These are phyloP conservation scores for Hypsizygus ulmarius DNA, from an alignment of 1,284 basidiomycete genomes.

Conservation along the genomic window DNA sequence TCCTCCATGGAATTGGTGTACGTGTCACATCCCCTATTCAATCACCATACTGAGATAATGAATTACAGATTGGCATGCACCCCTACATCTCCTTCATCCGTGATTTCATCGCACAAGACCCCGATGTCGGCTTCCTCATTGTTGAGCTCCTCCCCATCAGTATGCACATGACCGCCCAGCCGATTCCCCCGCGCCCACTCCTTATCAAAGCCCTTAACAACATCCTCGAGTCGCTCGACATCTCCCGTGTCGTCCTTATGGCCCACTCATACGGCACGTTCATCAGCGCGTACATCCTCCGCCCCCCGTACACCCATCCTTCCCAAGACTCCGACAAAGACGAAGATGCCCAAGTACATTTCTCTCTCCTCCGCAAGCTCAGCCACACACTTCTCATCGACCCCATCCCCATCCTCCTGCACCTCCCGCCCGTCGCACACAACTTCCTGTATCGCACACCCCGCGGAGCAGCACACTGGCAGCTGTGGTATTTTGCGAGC, in stretches of 20 bases:
- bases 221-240: conserved; percentile 43
- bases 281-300: conserved; percentile 47
- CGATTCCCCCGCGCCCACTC: conserved; percentile 36
- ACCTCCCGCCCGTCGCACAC: conserved; percentile 56
- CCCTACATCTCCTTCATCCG: conserved; percentile 52
- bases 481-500: conserved; percentile 66
- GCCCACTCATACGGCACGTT: conserved; percentile 68
- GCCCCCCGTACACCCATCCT: conserved; percentile 26
- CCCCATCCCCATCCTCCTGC: conserved; percentile 62
- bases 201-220: conserved; percentile 36
- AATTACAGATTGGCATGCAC: conserved; percentile 55
- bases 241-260: conserved; percentile 44
- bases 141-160: conserved; percentile 60
- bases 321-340: conserved; percentile 16
- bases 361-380: conserved; percentile 28
- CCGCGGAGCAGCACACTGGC: conserved; percentile 54
- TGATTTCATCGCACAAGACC: conserved; percentile 37
- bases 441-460: conserved; percentile 65
- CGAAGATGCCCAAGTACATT: conserved; percentile 10
- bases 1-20: conserved; percentile 67
- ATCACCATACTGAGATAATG: neutral
- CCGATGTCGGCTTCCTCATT: conserved; percentile 53
- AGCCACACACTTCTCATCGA: conserved; percentile 51
- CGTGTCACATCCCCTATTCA: conserved; percentile 21
- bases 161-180: conserved; percentile 52